phyloP scores from a whole-genome alignment of 2,329 filamentous ascomycete species.

The Penicillium sp. region DNA sequence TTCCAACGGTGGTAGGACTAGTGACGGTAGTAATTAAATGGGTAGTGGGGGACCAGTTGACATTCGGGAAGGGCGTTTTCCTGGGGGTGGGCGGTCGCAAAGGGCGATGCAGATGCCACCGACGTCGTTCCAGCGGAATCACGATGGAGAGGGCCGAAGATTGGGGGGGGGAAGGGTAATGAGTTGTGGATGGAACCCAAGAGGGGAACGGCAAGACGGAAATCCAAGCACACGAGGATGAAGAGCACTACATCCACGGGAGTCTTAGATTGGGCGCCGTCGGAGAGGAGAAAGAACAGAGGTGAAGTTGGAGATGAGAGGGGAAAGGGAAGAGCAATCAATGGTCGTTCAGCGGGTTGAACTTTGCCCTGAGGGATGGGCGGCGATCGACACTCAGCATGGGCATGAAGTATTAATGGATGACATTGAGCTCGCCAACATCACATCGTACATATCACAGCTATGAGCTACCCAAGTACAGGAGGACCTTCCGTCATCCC shows the following conservation, averaged over 20 bases:
- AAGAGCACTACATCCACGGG: neutral
- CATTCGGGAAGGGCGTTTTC: slow-evolving; percentile 13
- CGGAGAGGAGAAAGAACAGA: neutral
- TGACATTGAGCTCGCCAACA: neutral
- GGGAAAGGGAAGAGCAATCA: neutral
- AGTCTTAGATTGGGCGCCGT: neutral
- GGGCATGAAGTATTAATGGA: neutral
- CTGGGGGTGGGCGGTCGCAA: slow-evolving; percentile 3
- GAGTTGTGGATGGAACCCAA: neutral
- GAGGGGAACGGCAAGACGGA: neutral
- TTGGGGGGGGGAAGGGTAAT: neutral
- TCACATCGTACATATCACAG: too few relatives aligned
- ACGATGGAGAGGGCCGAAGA: neutral
- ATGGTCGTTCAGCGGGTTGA: neutral
- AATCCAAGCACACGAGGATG: neutral
- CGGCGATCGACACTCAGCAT: neutral
- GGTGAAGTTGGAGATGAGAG: neutral
- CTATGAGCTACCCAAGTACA: neutral
- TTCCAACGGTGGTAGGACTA: neutral
- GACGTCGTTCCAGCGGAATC: neutral
- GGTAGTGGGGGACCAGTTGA: slow-evolving; percentile 14
- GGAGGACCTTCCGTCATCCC: neutral
- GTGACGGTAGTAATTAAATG: slow-evolving; percentile 7
- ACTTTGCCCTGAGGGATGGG: slow-evolving; percentile 1
- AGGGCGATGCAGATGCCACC: slow-evolving; percentile 3